Percentiles rank a stretch among this genome's conserved stretches.
Evolutionary conservation across 768 basidiomycete species (phyloP).

Genomic region (Lactifluus pinguis): DNA sequence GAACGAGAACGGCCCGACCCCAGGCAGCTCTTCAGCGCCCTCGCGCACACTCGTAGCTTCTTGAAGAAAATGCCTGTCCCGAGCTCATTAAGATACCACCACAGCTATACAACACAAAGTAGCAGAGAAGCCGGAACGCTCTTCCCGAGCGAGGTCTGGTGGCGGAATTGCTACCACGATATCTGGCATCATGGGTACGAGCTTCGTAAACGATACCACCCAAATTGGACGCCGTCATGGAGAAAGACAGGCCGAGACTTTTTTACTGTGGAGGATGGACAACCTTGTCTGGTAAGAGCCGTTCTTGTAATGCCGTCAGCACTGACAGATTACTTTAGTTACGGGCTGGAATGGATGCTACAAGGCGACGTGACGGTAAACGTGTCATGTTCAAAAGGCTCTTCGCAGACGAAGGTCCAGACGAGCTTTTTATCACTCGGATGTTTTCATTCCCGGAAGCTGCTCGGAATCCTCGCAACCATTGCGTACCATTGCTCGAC

Average conservation of each 20-base stretch:
- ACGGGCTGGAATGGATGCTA: not conserved
- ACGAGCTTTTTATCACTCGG: not conserved
- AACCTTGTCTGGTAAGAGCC: too few relatives aligned
- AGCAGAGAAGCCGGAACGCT: not conserved
- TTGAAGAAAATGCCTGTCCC: too few relatives aligned
- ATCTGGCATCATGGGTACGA: not conserved
- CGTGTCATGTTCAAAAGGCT: not conserved
- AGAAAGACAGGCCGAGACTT: not conserved
- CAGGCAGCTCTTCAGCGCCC: too few relatives aligned
- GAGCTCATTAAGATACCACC: too few relatives aligned
- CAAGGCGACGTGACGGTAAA: not conserved
- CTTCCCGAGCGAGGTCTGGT: not conserved
- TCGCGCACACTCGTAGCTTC: too few relatives aligned
- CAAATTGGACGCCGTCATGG: not conserved
- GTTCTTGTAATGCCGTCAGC: too few relatives aligned
- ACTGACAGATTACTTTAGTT: not conserved
- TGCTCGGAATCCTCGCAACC: not conserved
- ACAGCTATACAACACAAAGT: not conserved
- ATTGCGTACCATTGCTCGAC: not conserved
- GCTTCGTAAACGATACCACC: not conserved
- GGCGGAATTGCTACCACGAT: not conserved
- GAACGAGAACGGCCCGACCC: too few relatives aligned
- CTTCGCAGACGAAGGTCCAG: not conserved
- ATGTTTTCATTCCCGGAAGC: not conserved
- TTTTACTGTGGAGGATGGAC: too few relatives aligned